These are phyloP conservation scores for Wallacemonas sp. DNA, from an alignment of 208 protist genomes.

Conservation along the genomic window DNA sequence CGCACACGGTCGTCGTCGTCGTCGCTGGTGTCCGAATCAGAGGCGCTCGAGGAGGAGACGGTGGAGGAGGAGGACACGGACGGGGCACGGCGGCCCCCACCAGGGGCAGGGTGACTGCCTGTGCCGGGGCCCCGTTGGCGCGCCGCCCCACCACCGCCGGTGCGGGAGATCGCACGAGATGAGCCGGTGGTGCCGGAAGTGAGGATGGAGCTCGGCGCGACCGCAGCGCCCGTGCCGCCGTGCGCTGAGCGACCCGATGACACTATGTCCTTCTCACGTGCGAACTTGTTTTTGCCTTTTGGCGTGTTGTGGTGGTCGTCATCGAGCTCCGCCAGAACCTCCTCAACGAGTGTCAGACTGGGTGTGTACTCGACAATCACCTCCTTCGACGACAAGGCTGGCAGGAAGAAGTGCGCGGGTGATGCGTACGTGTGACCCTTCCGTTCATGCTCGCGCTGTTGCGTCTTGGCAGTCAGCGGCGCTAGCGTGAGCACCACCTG, in stretches of 20 bases:
- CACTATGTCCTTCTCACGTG: too few species aligned
- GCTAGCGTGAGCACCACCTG: slow-evolving; percentile 62
- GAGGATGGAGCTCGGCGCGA: slow-evolving; percentile 1
- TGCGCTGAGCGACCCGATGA: too few species aligned
- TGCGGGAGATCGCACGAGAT: too few species aligned
- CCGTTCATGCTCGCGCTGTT: slow-evolving; percentile 25
- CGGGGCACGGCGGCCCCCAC: not conserved
- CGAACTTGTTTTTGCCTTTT: too few species aligned
- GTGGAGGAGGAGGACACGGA: too few species aligned
- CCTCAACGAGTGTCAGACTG: slow-evolving; percentile 28
- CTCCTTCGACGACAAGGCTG: slow-evolving; percentile 57
- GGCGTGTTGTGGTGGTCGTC: too few species aligned
- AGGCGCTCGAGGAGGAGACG: not conserved
- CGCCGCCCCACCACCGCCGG: not conserved
- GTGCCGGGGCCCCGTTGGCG: not conserved
- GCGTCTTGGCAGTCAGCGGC: slow-evolving; percentile 35
- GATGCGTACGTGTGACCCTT: slow-evolving; percentile 47
- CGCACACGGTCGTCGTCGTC: slow-evolving; percentile 25
- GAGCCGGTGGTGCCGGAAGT: too few species aligned
- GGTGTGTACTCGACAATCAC: slow-evolving; percentile 81
- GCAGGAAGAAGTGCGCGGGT: slow-evolving; percentile 64
- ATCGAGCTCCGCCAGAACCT: not conserved
- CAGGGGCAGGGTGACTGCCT: too few species aligned
- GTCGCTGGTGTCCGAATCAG: slow-evolving; percentile 17
- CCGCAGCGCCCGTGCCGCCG: not conserved